These are phyloP conservation scores for Ganoderma lucidum DNA, from an alignment of 1,284 basidiomycete species.

Conservation along the genomic window DNA sequence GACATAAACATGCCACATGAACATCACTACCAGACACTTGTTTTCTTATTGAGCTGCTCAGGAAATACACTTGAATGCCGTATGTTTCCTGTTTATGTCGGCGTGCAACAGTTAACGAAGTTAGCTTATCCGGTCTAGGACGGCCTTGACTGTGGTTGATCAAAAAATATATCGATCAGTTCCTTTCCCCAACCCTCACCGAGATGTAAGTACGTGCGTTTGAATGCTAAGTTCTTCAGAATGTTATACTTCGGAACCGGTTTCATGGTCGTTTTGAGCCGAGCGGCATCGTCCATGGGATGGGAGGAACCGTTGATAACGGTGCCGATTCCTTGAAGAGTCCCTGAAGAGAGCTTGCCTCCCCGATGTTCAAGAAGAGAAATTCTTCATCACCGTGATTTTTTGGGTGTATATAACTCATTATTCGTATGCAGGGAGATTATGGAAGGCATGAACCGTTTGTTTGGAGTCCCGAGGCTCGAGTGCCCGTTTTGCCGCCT, in stretches of 20 bases:
- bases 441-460: neutral
- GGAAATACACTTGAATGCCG: neutral
- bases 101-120: neutral
- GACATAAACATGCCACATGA: too few relatives aligned
- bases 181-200: neutral
- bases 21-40: too few relatives aligned
- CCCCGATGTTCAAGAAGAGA: too few relatives aligned
- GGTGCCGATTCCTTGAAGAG: too few relatives aligned
- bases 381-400: neutral
- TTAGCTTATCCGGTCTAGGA: neutral
- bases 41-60: neutral
- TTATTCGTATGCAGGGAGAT: neutral
- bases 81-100: neutral
- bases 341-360: too few relatives aligned
- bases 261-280: too few relatives aligned
- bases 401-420: neutral
- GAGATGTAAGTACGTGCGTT: neutral
- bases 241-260: too few relatives aligned
- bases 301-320: too few relatives aligned
- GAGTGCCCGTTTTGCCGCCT: slow-evolving; percentile 1
- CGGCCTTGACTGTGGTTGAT: neutral
- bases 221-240: too few relatives aligned
- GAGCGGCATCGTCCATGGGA: too few relatives aligned
- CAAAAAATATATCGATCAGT: neutral
- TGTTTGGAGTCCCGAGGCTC: slow-evolving; percentile 2